These are phyloP conservation scores for Pythium aquatile DNA, from an alignment of 352 stramenopile species.

Conservation along the genomic window DNA sequence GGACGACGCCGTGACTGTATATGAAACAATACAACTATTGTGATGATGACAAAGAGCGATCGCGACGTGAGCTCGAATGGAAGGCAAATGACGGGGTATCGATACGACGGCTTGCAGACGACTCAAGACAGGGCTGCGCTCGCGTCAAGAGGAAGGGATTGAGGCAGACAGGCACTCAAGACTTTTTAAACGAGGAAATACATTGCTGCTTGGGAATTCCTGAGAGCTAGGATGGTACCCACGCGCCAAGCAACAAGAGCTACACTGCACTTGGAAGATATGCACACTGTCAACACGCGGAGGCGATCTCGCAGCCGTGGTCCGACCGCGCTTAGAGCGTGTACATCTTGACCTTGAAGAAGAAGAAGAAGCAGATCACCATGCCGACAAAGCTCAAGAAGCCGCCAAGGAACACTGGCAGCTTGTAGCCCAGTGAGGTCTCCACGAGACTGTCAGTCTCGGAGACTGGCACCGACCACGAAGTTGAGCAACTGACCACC, in stretches of 20 bases:
- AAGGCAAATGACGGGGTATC: neutral
- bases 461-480: slow-evolving; percentile 5
- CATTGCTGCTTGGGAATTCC: neutral
- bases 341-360: slow-evolving; percentile 20
- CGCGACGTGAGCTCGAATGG: neutral
- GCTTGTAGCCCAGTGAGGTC: slow-evolving; percentile 28
- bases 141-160: too few species aligned
- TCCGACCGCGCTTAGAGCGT: slow-evolving; percentile 2
- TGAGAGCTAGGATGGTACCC: neutral
- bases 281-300: neutral
- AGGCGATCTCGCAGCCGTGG: too few species aligned
- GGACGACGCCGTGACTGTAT: neutral
- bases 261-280: too few species aligned
- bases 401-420: slow-evolving; percentile 33
- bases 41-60: neutral
- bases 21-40: slow-evolving; percentile 3
- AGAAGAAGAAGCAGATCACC: slow-evolving; percentile 15
- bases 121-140: too few species aligned
- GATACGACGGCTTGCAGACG: too few species aligned
- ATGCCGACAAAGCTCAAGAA: slow-evolving; percentile 27
- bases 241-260: neutral
- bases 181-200: neutral
- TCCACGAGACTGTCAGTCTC: slow-evolving; percentile 11
- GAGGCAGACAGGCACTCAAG: neutral
- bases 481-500: slow-evolving; percentile 32